Evolutionary conservation across 768 basidiomycete species (phyloP).

Genomic region (Rubroboletus satanas): DNA sequence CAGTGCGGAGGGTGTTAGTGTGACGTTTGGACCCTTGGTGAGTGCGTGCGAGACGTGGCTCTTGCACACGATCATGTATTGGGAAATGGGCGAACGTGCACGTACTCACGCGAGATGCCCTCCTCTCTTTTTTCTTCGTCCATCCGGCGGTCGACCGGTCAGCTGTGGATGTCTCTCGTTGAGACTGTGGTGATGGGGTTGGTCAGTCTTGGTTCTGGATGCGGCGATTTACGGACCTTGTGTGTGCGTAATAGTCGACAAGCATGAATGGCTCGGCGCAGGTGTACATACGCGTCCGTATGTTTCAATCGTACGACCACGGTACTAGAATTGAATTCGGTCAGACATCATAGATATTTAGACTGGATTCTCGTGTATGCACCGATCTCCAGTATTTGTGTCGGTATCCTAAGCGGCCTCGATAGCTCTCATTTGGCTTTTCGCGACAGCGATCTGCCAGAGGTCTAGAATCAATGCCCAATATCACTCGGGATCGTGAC

Average conservation of each 20-base stretch:
- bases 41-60: background rate
- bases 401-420: background rate
- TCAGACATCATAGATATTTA: background rate
- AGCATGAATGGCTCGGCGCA: background rate
- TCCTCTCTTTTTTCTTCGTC: background rate
- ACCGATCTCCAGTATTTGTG: background rate
- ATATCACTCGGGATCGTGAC: constrained; percentile 27
- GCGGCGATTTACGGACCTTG: background rate
- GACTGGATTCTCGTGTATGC: too few species aligned
- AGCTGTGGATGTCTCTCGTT: constrained; percentile 1
- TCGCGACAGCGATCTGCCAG: constrained; percentile 16
- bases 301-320: background rate
- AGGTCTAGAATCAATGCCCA: constrained; percentile 22
- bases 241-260: background rate
- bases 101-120: background rate
- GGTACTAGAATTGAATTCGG: background rate
- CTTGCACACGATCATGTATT: background rate
- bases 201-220: background rate
- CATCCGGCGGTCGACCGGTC: background rate
- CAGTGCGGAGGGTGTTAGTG: background rate
- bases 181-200: background rate
- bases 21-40: constrained; percentile 3
- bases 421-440: background rate
- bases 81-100: background rate
- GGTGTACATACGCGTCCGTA: background rate